Conservation (phyloP, 306 rosid species). For the Cicer bijugum region DNA sequence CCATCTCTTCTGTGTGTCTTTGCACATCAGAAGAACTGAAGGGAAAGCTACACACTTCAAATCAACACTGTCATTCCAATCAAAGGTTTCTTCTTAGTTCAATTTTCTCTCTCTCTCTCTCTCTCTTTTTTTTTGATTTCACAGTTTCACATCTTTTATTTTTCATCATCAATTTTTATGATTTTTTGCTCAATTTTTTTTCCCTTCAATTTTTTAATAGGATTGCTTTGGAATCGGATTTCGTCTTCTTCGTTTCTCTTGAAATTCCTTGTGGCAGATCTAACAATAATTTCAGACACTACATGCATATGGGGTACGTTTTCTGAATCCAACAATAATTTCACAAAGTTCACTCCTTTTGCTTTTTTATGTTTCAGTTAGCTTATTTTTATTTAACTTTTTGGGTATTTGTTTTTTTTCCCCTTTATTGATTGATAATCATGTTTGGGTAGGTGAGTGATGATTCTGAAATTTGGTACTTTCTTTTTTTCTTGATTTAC, state of each 20-base stretch:
- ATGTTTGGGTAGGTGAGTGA: slow-evolving; percentile 35
- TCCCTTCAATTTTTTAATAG: slow-evolving; percentile 38
- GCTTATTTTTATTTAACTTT: background rate
- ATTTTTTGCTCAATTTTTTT: background rate
- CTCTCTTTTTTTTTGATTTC: background rate
- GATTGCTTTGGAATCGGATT: slow-evolving; percentile 41
- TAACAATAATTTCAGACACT: slow-evolving; percentile 33
- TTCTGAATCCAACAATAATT: slow-evolving; percentile 45
- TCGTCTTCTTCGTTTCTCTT: slow-evolving; percentile 41
- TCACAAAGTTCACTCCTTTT: slow-evolving; percentile 30
- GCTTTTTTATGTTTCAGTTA: slow-evolving; percentile 5
- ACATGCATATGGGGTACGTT: slow-evolving; percentile 64
- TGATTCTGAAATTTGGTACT: slow-evolving; percentile 8
- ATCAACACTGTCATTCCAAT: background rate
- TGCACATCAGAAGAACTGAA: slow-evolving; percentile 51
- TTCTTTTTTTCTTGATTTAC: slow-evolving; percentile 25
- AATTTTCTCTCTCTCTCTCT: background rate
- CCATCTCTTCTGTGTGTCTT: slow-evolving; percentile 47
- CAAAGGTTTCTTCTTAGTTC: slow-evolving; percentile 32
- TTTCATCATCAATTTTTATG: background rate
- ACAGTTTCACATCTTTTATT: background rate
- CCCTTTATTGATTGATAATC: slow-evolving; percentile 30
- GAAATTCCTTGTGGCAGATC: slow-evolving; percentile 42
- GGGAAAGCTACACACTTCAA: slow-evolving; percentile 33
- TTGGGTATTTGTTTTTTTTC: slow-evolving; percentile 26